phyloP scores from a whole-genome alignment of 2,329 filamentous ascomycete genomes.

The Xenoacremonium recifei region DNA sequence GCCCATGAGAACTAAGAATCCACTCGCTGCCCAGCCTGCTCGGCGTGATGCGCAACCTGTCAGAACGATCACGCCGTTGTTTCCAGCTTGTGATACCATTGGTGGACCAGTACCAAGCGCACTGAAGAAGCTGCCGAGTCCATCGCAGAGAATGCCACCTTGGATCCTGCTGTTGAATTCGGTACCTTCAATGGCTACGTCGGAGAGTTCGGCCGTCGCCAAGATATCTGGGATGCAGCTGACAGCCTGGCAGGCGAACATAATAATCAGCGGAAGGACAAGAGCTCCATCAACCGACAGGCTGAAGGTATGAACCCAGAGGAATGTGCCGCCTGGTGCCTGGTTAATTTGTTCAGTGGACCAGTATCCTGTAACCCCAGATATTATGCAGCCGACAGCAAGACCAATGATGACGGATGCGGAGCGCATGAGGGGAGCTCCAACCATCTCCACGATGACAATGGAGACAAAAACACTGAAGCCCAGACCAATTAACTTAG shows the following conservation, averaged over 20 bases:
- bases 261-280: conserved; percentile 7
- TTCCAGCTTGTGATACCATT: conserved; percentile 9
- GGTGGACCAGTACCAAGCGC: conserved; percentile 4
- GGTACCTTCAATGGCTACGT: conserved; percentile 6
- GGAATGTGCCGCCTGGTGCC: conserved; percentile 6
- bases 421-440: conserved; percentile 8
- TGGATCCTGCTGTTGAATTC: conserved; percentile 9
- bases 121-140: conserved; percentile 7
- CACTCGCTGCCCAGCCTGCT: conserved; percentile 6
- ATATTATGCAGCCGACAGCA: conserved; percentile 6
- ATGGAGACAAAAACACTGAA: conserved; percentile 9
- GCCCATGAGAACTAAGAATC: conserved; percentile 8
- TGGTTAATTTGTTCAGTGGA: conserved; percentile 1
- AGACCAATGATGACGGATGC: conserved; percentile 7
- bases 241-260: conserved; percentile 8
- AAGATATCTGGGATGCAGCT: conserved; percentile 10
- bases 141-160: conserved; percentile 9
- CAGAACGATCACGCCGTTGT: conserved; percentile 9
- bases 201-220: conserved; percentile 8
- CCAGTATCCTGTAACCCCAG: conserved; percentile 9
- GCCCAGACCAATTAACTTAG: conserved; percentile 8
- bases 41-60: conserved; percentile 9
- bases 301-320: conserved; percentile 8
- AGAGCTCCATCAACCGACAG: conserved; percentile 9
- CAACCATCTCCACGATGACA: conserved; percentile 7